These are phyloP conservation scores for Rhynchospora tenuis DNA, from an alignment of 176 grass and related monocot genomes.

Conservation along the genomic window DNA sequence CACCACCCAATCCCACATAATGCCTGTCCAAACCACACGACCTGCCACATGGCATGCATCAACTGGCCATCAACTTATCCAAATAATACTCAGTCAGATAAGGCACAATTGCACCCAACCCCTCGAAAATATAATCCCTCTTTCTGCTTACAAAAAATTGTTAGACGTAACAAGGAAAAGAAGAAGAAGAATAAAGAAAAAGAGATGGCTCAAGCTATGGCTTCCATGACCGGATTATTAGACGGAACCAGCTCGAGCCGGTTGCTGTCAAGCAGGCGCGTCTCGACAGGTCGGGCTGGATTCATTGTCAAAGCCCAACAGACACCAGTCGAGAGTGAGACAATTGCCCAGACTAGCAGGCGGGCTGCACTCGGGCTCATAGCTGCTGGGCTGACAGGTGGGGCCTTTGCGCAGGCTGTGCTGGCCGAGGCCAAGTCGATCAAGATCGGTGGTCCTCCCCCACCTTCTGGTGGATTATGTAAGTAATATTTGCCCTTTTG, in stretches of 20 bases:
- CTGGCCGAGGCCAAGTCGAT: conserved; percentile 34
- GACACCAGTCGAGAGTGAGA: conserved; percentile 33
- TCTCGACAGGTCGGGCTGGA: conserved; percentile 23
- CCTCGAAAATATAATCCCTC: conserved; percentile 39
- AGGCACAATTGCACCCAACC: conserved; percentile 23
- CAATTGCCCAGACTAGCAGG: conserved; percentile 35
- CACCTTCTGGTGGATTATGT: conserved; percentile 80
- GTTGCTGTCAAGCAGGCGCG: conserved; percentile 32
- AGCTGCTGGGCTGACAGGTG: conserved; percentile 51
- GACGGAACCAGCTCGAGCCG: conserved; percentile 41
- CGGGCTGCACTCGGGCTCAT: conserved; percentile 66
- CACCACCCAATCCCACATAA: conserved; percentile 33
- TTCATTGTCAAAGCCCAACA: conserved; percentile 41
- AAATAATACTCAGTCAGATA: conserved; percentile 37
- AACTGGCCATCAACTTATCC: conserved; percentile 66
- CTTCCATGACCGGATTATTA: conserved; percentile 80
- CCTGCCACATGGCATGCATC: conserved; percentile 21
- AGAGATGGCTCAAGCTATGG: conserved; percentile 85
- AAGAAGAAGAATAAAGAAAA: background rate
- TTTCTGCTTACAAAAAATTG: conserved; percentile 10
- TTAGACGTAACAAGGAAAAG: background rate
- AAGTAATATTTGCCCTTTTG: conserved; percentile 28
- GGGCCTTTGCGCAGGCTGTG: conserved; percentile 42
- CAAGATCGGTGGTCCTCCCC: conserved; percentile 29
- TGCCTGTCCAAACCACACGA: conserved; percentile 14